phyloP scores from a whole-genome alignment of 1,284 basidiomycete species.

The Cryptococcus wingfieldii region DNA sequence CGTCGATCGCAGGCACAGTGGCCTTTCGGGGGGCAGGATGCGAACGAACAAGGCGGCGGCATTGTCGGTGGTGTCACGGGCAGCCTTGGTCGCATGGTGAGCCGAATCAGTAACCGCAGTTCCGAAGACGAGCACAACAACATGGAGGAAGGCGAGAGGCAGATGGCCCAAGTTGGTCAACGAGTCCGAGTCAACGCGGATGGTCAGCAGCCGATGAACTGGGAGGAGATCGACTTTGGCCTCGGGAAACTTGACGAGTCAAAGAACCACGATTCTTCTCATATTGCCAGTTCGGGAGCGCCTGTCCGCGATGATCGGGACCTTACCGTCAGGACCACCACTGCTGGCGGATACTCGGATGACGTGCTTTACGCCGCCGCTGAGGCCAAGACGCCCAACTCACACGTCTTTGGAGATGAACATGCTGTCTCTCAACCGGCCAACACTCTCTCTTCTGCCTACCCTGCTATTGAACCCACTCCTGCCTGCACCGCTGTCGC shows the following conservation, averaged over 20 bases:
- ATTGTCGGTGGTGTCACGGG: constrained; percentile 22
- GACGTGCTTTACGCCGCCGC: neutral
- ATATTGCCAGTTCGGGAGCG: constrained; percentile 1
- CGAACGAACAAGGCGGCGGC: constrained; percentile 34
- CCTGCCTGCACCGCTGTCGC: constrained; percentile 4
- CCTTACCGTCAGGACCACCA: constrained; percentile 2
- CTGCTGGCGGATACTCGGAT: constrained; percentile 1
- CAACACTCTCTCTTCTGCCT: constrained; percentile 16
- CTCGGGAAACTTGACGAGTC: constrained; percentile 45
- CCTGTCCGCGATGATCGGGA: neutral
- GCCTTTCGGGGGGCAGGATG: constrained; percentile 30
- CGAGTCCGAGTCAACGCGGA: constrained; percentile 3
- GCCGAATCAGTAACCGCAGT: constrained; percentile 16
- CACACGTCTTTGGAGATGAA: neutral
- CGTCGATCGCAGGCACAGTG: constrained; percentile 20
- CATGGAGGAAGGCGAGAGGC: constrained; percentile 8
- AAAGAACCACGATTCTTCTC: constrained; percentile 5
- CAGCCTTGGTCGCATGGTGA: constrained; percentile 20
- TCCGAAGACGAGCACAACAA: constrained; percentile 9
- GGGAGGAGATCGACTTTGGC: constrained; percentile 49
- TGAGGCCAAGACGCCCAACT: neutral
- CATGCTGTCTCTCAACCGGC: constrained; percentile 15
- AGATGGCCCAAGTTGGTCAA: constrained; percentile 24
- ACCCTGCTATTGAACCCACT: constrained; percentile 21
- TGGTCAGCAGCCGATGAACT: constrained; percentile 13